phyloP scores from a whole-genome alignment of 768 basidiomycete genomes.

The Cystobasidiopsis lactophilus region DNA sequence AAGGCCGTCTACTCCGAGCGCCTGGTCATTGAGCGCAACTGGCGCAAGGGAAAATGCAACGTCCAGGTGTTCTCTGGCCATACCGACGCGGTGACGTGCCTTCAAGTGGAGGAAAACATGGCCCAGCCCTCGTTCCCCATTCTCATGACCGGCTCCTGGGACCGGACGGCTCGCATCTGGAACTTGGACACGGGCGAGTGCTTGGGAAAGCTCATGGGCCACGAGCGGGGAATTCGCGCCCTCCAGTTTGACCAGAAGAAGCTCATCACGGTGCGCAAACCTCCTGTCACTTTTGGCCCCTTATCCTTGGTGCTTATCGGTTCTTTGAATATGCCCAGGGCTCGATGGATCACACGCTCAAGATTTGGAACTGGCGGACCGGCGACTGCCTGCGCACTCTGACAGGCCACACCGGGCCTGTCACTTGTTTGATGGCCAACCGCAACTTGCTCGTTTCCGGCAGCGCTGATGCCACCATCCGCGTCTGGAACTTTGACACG shows the following conservation, averaged over 20 bases:
- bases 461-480: constrained; percentile 81
- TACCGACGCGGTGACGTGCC: constrained; percentile 87
- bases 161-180: constrained; percentile 84
- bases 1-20: constrained; percentile 96
- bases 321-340: too few relatives aligned
- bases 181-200: constrained; percentile 78
- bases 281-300: too few relatives aligned
- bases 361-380: constrained; percentile 87
- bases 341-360: constrained; percentile 84
- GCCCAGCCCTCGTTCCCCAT: constrained; percentile 69
- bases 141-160: constrained; percentile 93
- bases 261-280: constrained; percentile 55
- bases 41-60: constrained; percentile 75
- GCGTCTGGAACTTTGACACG: constrained; percentile 58
- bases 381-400: constrained; percentile 71
- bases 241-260: constrained; percentile 91
- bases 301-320: too few relatives aligned
- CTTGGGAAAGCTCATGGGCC: constrained; percentile 63
- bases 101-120: constrained; percentile 75
- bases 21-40: constrained; percentile 87
- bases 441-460: constrained; percentile 78
- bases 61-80: constrained; percentile 75
- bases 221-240: constrained; percentile 72
- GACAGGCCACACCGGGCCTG: constrained; percentile 72
- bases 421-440: constrained; percentile 79